Evolutionary conservation across 345 rosid species (phyloP), one percentile per base, ranked within the genome.

Genomic region (Gossypioides kirkii): DNA sequence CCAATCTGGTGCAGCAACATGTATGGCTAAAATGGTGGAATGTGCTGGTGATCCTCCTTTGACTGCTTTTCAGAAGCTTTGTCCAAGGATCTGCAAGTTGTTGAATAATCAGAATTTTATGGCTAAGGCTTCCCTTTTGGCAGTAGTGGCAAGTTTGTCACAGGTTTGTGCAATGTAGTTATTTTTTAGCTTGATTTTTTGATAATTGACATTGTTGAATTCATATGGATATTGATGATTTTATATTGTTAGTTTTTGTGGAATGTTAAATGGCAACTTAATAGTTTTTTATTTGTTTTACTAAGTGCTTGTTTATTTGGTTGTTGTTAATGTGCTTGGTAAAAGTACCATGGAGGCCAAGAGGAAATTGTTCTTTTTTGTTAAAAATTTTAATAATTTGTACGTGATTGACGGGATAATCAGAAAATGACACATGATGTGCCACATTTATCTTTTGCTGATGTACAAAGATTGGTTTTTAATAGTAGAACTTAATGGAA

Each of bases 21-120:
- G 95, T 80, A 85, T 96, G 97, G 95, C 92, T 22, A 93, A 84
- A 84, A 84, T 96, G 97, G 91, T 96, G 72, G 95, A 96, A 22
- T 87, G 84, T 41, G 95, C 98, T 0, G 80, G 86, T 2, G 85
- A 65, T 70, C 92, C 89, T 32, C 94, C 94, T 0, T 61, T 82
- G 60, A 73, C 76, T 49, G 84, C 94, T 1, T 91, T 95, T 20
- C 97, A 92, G 80, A 96, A 96, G 85, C 78, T 96, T 72, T 91
- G 96, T 74, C 85, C 98, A 12, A 90, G 89, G 84, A 92, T 95
- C 81, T 91, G 93, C 84, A 96, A 96, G 91, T 70, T 96, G 36
- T 83, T 96, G 78, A 87, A 88, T 72, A 93, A 83, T 68, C 92
- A 90, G n/a, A 91, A 82, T 84, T 96, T 93, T 80, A 49, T 82